These are phyloP conservation scores for Aureobasidium subglaciale DNA, from an alignment of 2,329 filamentous ascomycete species.

Conservation along the genomic window DNA sequence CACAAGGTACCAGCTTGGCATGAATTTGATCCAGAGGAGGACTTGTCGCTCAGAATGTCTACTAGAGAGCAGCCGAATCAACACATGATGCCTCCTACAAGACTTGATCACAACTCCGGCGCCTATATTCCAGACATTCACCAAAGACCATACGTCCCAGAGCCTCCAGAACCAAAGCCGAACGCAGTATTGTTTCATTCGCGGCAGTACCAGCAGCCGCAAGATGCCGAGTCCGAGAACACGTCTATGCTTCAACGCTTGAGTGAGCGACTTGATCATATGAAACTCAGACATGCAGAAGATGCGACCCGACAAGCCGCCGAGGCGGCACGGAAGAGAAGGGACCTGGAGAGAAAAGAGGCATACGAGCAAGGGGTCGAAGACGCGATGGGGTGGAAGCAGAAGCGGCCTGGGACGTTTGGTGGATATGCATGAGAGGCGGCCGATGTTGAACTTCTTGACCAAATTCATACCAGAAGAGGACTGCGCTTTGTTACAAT, in stretches of 20 bases:
- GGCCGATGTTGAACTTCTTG: too few species aligned
- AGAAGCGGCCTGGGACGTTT: too few species aligned
- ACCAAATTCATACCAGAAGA: too few species aligned
- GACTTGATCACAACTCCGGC: not conserved
- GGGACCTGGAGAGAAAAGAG: not conserved
- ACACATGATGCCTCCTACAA: too few species aligned
- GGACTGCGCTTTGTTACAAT: too few species aligned
- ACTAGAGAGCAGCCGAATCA: too few species aligned
- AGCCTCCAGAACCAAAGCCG: not conserved
- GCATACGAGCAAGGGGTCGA: conserved; percentile 1
- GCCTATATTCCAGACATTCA: not conserved
- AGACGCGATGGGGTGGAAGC: conserved; percentile 6
- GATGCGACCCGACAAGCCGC: not conserved
- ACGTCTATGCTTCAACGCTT: not conserved
- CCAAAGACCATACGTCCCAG: not conserved
- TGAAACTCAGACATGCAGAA: conserved; percentile 5
- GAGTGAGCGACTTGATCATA: not conserved
- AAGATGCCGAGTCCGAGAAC: not conserved
- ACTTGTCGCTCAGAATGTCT: too few species aligned
- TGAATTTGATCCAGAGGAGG: not conserved
- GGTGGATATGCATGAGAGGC: too few species aligned
- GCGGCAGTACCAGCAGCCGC: not conserved
- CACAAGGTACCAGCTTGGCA: not conserved
- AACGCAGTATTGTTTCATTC: not conserved
- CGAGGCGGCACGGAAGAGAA: not conserved